Base-by-base conservation (phyloP, 441 rosid genomes). In the Gossypium trilobum region DNA sequence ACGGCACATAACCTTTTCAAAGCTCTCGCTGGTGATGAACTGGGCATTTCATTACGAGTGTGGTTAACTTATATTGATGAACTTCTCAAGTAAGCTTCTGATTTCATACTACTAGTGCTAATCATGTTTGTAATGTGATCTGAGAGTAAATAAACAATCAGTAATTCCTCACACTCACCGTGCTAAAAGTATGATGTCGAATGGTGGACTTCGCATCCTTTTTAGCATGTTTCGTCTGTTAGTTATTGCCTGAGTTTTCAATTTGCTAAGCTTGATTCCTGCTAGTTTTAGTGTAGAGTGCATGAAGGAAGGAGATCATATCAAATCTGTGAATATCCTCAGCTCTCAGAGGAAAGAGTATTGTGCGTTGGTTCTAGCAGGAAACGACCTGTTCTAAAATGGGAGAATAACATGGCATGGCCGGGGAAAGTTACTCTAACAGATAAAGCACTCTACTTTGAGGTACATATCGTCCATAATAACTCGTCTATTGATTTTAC, bases 351-450 rank as follows among this genome's bases (percentile, higher is more conserved):
- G 61, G 96, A 95, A 87, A 83, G 82, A 81, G 82, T 95, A 72
- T 82, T 92, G 79, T 92, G 99, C 81, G 75, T 88, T 71, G 97
- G 86, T 68, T 80, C 97, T 74, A 87, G 91, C 87, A 84, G 86
- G 84, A 95, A 92, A 80, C 87, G 87, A 58, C 97, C 99, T 62
- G 97, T 92, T 77, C 87, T 95, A 60, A 92, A 88, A 78, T 95
- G 99, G 99, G 95, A 91, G 76, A 91, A 89, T 73, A 88, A 89
- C 77, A 87, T 89, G 78, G 97, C 95, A 61, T 95, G 97, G 99
- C 99, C 99, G 0, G 97, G 99, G 75, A 92, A 86, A 78, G 86
- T 95, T 73, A 86, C 81, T 73, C 78, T 95, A 82, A 92, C 99
- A 0, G 91, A 92, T 68, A 88, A 78, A 78, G 93, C 99, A 10